Percentiles rank a stretch among this genome's conserved stretches.
phyloP scores from a whole-genome alignment of 2,329 filamentous ascomycete species.

The Dactylellina parvicollis region DNA sequence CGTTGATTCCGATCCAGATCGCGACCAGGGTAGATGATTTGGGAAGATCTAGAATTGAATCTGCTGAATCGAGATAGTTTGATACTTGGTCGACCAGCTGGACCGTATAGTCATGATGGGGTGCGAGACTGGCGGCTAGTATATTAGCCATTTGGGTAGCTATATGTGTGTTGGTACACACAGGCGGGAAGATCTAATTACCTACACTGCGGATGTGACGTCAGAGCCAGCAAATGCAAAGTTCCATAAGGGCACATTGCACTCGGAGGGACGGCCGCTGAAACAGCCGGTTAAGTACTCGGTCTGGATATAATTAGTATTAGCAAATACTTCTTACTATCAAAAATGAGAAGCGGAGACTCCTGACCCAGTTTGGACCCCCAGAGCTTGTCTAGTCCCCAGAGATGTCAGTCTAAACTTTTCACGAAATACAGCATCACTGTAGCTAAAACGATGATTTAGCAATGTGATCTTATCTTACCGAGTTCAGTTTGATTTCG shows the following conservation, averaged over 20 bases:
- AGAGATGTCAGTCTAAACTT: not conserved
- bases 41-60: constrained; percentile 27
- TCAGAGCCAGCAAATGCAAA: constrained; percentile 40
- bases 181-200: not conserved
- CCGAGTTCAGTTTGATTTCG: constrained; percentile 37
- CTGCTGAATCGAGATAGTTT: constrained; percentile 22
- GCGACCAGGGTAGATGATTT: constrained; percentile 28
- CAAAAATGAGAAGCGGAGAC: not conserved
- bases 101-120: constrained; percentile 37
- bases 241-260: constrained; percentile 36
- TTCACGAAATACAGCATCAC: not conserved
- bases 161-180: not conserved
- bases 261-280: constrained; percentile 28
- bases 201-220: constrained; percentile 34
- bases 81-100: constrained; percentile 27
- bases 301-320: constrained; percentile 3
- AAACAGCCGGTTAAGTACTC: constrained; percentile 45
- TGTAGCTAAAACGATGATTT: not conserved
- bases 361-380: constrained; percentile 46
- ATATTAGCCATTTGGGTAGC: not conserved
- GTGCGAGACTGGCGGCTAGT: constrained; percentile 2
- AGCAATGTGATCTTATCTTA: too few species aligned
- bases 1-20: constrained; percentile 44
- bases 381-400: constrained; percentile 27
- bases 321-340: not conserved